phyloP scores from a whole-genome alignment of 1,284 basidiomycete species.

The Anthracocystis setariae region DNA sequence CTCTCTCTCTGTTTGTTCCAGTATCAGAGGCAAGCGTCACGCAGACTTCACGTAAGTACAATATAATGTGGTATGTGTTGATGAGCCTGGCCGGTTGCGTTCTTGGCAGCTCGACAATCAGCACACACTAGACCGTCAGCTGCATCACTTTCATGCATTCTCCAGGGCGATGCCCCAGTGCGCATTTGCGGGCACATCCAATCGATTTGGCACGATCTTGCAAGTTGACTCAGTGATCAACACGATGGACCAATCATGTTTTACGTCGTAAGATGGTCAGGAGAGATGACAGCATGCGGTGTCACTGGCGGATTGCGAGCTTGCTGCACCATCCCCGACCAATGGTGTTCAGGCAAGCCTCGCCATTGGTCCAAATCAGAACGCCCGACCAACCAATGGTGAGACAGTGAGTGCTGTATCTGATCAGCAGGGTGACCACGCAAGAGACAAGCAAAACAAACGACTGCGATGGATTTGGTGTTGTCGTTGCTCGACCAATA shows the following conservation, averaged over 20 bases:
- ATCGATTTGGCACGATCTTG: neutral
- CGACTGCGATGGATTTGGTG: too few species aligned
- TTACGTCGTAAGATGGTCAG: neutral
- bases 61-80: too few species aligned
- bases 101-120: too few species aligned
- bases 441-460: neutral
- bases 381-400: neutral
- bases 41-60: too few species aligned
- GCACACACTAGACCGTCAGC: too few species aligned
- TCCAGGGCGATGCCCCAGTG: too few species aligned
- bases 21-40: too few species aligned
- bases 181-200: neutral
- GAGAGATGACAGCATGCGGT: neutral
- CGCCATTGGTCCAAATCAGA: constrained; percentile 14
- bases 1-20: too few species aligned
- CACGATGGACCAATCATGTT: neutral
- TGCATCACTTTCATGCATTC: too few species aligned
- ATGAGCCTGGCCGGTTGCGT: too few species aligned
- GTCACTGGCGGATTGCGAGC: constrained; percentile 7
- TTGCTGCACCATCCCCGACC: constrained; percentile 1
- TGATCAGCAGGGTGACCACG: neutral
- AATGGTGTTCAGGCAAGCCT: neutral
- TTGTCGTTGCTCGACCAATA: neutral
- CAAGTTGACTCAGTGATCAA: neutral
- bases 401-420: constrained; percentile 1